Evolutionary conservation across 164 flowering plant genomes (phyloP), one percentile per base, ranked within the genome.

Genomic region (Paratinospora sagittata): DNA sequence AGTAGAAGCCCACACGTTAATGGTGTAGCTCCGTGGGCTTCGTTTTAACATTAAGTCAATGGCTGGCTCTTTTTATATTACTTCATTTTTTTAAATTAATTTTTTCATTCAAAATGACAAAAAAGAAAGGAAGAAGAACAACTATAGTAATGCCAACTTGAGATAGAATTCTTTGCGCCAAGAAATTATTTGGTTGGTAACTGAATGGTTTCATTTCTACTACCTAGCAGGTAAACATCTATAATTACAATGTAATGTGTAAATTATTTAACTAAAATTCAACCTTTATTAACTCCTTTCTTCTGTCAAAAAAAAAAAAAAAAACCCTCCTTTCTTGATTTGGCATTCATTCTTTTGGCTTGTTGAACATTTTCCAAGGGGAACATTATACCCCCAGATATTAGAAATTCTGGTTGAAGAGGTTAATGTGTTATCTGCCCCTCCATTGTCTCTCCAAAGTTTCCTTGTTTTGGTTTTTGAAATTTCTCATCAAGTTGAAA

Each of bases 11-110:
- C 9, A 30, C 27, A 27, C 43, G 13, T 58, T 33, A 39, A 58
- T 60, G 70, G 23, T 47, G 33, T 37, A 58, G 41, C 45, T 60
- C 60, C 27, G 45, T 58, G 33, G n/a, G 33, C 55, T 67, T 17
- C n/a, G 24, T n/a, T 6, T 37, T n/a, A 36, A 66, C 58, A 43
- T 26, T 1, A 39, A 27, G 43, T 73, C 66, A 66, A 27, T 58
- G 41, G 33, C n/a, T 60, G 41, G 6, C 57, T 65, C n/a, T 19
- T 62, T 19, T 2, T 66, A 27, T 19, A 27, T 4, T 8, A n/a
- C 8, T 39, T 27, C 43, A 21, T 4, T 5, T 23, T 61, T 73
- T 12, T n/a, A n/a, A n/a, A n/a, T n/a, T n/a, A n/a, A n/a, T 61
- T 61, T 9, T 11, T 27, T 12, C 64, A 9, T 8, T 61, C 64